Evolutionary conservation across 1,284 basidiomycete genomes (phyloP), one percentile per base, ranked within the genome.

Genomic region (Ganoderma lingzhi): DNA sequence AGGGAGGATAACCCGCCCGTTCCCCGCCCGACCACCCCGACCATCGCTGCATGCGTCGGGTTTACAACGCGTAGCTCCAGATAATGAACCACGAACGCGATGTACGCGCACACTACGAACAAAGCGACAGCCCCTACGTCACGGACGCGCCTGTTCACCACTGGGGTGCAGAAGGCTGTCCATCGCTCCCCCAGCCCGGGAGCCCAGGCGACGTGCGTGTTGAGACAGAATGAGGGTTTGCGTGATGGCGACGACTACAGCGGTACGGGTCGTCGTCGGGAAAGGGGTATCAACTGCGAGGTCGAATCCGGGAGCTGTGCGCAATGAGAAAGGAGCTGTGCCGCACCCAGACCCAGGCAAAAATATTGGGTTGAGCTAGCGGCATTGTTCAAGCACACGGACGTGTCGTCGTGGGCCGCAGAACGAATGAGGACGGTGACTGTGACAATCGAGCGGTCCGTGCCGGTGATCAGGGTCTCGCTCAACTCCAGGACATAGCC

Each of bases 1-100:
- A 23, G 23, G 30, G 32, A 56, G 63, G 53, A 63, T 30, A 14
- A 15, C 60, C 55, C 61, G 62, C 42, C 32, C 61, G 39, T 37
- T 30, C 30, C 60, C 55, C 61, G 62, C 42, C 32, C 61, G 39
- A 44, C 30, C 30, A 32, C 53, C 32, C 53, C 61, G 8, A 67
- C 23, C 60, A 63, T 35, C 6, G 42, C 61, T 32, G 61, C 66
- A n/a, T 59, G 61, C n/a, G 62, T 23, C 41, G 53, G 41, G 61
- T 51, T 61, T 17, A 63, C 10, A 9, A 48, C 61, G 17, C n/a
- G 65, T 37, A 30, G 8, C 61, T 67, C 44, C 30, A 23, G 17
- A n/a, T 14, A 17, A 37, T 39, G 2, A 5, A 9, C 12, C 55
- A 30, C 9, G 3, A 15, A n/a, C 53, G 44, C 55, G 12, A 63